Evolutionary conservation across 768 basidiomycete species (phyloP), one percentile per base, ranked within the genome.

Genomic region (Russula abietina): DNA sequence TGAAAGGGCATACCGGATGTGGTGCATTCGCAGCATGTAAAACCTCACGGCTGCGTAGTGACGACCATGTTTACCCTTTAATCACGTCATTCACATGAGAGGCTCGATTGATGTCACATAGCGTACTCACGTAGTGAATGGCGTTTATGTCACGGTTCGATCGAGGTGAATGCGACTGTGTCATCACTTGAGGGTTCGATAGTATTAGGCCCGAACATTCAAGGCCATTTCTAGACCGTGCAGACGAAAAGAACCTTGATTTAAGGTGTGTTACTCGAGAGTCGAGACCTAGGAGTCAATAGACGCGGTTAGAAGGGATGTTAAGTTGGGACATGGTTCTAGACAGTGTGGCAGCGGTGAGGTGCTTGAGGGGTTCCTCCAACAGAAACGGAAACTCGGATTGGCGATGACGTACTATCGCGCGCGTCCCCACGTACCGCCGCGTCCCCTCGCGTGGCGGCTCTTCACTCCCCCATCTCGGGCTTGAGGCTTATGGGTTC

Each of bases 101-200:
- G 30, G 49, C 4, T 39, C 14, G 38, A 39, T 38, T 14, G 14
- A 17, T 39, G 38, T 39, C 16, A 39, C 38, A 38, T 38, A 38
- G 38, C 14, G 38, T 16, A 39, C 38, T 39, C 43, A 43, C 43
- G 17, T 43, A 43, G 41, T 43, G 19, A 43, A 43, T n/a, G 10
- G 28, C n/a, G 39, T 28, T 60, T 28, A 43, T 24, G 33, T 46
- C 51, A 60, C 17, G 19, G 24, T 22, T 43, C n/a, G 51, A 60
- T 26, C 39, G 30, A 38, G 38, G 16, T 16, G 38, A 16, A 38
- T 6, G 38, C 38, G 14, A 52, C 19, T n/a, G 9, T 26, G 59
- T 45, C 59, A n/a, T 53, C 49, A 38, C 22, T 59, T 14, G 43
- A 26, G 43, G 52, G 43, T 26, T 60, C 32, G 19, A 46, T 46